Evolutionary conservation across 495 filamentous ascomycete species (phyloP), one percentile per base, ranked within the genome.

Genomic region (Penicillium subrubescens): DNA sequence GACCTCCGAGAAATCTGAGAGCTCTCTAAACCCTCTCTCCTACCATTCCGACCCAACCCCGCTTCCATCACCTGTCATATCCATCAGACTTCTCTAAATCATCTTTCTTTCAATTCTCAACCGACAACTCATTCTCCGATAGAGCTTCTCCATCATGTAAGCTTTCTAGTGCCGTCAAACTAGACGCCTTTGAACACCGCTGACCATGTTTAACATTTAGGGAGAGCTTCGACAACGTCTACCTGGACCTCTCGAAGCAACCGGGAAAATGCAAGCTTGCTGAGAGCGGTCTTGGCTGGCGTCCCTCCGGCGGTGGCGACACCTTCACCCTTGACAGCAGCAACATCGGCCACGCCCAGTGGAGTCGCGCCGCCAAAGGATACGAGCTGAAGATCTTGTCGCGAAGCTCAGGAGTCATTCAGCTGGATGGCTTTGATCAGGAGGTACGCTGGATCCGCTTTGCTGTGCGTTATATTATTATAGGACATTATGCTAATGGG

Each of bases 191-290:
- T 35, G 59, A 41, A 44, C 53, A 27, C 63, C 33, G 61, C 77
- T 81, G 59, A 81, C 61, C 19, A 51, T 57, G 57, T 55, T 17
- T 3, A 21, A 29, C 51, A 3, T 62, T 31, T 52, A 90, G 86
- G 88, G 95, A 99, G 86, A 92, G 87, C 73, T 99, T 99, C 73
- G 93, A 98, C 71, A 92, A 91, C 73, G 97, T 97, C 80, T 91
- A 95, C 77, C 86, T 99, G 62, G 94, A 99, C 76, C 83, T 99
- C 31, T 97, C 93, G 53, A 92, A 91, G 73, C 89, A 92, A 70
- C 83, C 87, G 15, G 96, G 96, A 64, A 94, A 92, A 83, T 97
- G 92, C 81, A 88, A 94, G 70, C 91, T 99, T 67, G 93, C 92
- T 46, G 94, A 97, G 64, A 92, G 86, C 57, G 96, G 96, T 52